A percentile compares a stretch with the other conserved stretches of the same genome.
Evolutionary conservation across 306 rosid species (phyloP).

Genomic region (Inga laurina): DNA sequence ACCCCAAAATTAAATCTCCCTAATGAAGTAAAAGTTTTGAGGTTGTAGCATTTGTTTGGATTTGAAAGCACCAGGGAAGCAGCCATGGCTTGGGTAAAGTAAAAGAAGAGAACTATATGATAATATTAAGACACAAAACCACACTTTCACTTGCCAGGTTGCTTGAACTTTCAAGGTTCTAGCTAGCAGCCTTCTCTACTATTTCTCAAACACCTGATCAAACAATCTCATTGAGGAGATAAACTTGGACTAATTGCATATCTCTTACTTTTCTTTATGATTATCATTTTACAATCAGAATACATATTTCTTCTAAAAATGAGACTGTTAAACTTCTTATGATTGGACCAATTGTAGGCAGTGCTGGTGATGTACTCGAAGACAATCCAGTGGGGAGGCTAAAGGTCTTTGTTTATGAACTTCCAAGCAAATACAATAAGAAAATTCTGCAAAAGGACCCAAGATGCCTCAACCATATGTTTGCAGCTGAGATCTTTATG

Average conservation of each 20-base stretch:
- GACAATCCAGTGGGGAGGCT: constrained; percentile 98
- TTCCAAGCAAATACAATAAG: constrained; percentile 97
- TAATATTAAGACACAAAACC: background rate
- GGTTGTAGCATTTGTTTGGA: background rate
- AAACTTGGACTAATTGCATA: background rate
- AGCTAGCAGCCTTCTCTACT: background rate
- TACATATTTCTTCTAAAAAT: background rate
- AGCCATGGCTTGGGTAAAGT: background rate
- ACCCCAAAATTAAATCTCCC: background rate
- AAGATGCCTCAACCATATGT: constrained; percentile 96
- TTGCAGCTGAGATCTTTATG: constrained; percentile 99
- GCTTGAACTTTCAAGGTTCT: constrained; percentile 17
- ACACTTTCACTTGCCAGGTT: background rate
- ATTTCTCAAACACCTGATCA: constrained; percentile 11
- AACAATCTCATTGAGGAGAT: background rate
- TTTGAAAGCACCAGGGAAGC: background rate
- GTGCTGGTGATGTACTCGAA: constrained; percentile 98
- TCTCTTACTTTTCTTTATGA: background rate
- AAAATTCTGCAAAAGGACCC: constrained; percentile 95
- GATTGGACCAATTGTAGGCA: constrained; percentile 61
- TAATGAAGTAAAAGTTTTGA: background rate
- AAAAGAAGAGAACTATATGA: background rate
- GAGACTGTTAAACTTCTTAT: constrained; percentile 17
- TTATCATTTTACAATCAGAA: background rate
- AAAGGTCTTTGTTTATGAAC: constrained; percentile 97